phyloP scores from a whole-genome alignment of 208 protist genomes.

The Leptomonas pyrrhocoris region DNA sequence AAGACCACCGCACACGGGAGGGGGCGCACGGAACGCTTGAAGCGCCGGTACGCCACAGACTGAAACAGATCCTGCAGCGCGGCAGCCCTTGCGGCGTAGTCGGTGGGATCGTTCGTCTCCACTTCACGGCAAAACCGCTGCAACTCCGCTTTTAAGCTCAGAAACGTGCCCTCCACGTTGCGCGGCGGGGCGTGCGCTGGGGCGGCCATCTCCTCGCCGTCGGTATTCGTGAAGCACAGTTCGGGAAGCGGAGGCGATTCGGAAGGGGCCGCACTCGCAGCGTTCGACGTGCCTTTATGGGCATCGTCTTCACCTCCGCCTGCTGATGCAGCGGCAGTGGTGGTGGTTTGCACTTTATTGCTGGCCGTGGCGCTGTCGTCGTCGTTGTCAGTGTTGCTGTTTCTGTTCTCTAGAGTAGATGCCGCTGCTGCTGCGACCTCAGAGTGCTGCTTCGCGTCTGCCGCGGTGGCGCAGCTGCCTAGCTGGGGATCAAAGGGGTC shows the following conservation, averaged over 20 bases:
- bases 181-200: neutral
- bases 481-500: constrained; percentile 21
- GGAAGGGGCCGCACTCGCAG: neutral
- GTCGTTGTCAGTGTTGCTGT: neutral
- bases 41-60: constrained; percentile 16
- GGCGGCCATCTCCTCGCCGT: neutral
- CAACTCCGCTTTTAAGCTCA: constrained; percentile 1
- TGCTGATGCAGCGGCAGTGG: neutral
- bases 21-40: constrained; percentile 57
- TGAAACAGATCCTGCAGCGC: constrained; percentile 6
- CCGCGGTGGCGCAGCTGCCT: neutral
- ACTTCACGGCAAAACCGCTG: constrained; percentile 13
- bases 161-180: constrained; percentile 5
- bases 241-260: neutral
- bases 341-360: neutral
- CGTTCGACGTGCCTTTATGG: neutral
- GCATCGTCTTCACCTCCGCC: neutral
- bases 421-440: neutral
- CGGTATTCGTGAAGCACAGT: neutral
- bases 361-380: neutral
- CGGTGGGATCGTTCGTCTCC: neutral
- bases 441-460: neutral
- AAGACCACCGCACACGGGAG: constrained; percentile 71
- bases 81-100: neutral
- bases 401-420: neutral